Percentiles rank a stretch among this genome's conserved stretches.
Conservation (phyloP, 352 stramenopile genomes). For the Pythium scleroteichum region DNA sequence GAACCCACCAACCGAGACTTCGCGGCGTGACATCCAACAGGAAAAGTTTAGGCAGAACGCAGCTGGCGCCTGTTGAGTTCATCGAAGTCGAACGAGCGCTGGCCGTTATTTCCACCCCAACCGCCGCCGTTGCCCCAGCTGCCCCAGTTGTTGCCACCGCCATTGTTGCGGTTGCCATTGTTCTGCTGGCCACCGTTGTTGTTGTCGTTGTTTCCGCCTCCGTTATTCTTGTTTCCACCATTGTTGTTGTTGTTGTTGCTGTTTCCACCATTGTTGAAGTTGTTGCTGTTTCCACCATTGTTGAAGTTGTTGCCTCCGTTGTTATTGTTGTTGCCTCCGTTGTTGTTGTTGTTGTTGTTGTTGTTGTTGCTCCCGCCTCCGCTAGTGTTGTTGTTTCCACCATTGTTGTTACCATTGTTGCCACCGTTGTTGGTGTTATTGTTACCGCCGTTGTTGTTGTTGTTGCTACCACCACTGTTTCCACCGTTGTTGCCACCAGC, state of each 20-base stretch:
- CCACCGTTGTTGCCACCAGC: constrained; percentile 1
- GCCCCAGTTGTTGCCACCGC: not conserved
- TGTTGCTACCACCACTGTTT: not conserved
- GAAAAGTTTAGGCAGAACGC: not conserved
- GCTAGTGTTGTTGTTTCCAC: not conserved
- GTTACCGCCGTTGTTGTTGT: not conserved
- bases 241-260: constrained; percentile 11
- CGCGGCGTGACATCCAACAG: too few relatives aligned
- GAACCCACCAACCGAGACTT: too few relatives aligned
- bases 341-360: not conserved
- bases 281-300: not conserved
- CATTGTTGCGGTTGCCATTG: not conserved
- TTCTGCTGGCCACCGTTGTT: not conserved
- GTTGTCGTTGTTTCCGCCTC: not conserved
- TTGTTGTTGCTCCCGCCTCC: not conserved
- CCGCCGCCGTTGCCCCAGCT: not conserved
- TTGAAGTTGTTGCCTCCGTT: not conserved
- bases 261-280: not conserved
- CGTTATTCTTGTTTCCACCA: not conserved
- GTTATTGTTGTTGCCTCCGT: not conserved
- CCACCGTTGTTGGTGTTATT: constrained; percentile 1
- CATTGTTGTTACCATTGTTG: not conserved
- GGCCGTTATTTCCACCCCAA: not conserved
- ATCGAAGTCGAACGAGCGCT: not conserved
- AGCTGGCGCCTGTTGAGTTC: not conserved